Evolutionary conservation across 768 basidiomycete genomes (phyloP).

Genomic region (Russula earlei): DNA sequence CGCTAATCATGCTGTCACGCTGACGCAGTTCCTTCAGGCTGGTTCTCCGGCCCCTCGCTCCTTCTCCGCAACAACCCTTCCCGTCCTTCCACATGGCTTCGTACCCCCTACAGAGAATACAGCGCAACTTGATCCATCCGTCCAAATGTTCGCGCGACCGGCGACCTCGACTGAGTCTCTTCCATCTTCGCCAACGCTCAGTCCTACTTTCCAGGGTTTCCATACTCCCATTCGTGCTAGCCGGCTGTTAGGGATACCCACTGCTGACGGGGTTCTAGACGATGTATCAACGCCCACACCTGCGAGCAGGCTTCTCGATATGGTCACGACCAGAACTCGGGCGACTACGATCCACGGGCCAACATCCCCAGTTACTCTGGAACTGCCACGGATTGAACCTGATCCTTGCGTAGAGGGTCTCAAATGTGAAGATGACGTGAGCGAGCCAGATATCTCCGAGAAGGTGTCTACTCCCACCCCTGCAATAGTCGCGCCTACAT

Average conservation of each 20-base stretch:
- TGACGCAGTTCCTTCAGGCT: not conserved
- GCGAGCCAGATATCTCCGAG: not conserved
- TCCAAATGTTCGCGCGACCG: constrained; percentile 67
- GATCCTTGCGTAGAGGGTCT: constrained; percentile 13
- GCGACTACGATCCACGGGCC: constrained; percentile 17
- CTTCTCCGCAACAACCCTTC: constrained; percentile 30
- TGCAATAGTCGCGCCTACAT: not conserved
- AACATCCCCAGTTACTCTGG: not conserved
- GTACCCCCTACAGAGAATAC: constrained; percentile 30
- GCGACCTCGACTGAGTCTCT: constrained; percentile 68
- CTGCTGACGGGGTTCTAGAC: not conserved
- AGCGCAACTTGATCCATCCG: constrained; percentile 57
- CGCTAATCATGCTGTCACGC: not conserved
- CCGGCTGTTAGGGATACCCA: not conserved
- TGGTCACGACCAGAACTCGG: constrained; percentile 4
- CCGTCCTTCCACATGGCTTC: constrained; percentile 21
- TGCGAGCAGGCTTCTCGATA: not conserved
- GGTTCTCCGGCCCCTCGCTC: constrained; percentile 16
- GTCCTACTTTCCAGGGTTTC: constrained; percentile 26
- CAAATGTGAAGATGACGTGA: constrained; percentile 4
- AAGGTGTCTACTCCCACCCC: constrained; percentile 14
- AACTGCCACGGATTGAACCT: not conserved
- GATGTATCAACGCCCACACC: constrained; percentile 3
- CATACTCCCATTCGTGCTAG: not conserved
- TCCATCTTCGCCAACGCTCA: constrained; percentile 27